Conservation (phyloP, 2,329 filamentous ascomycete genomes). For the Cladosporium sp. region DNA sequence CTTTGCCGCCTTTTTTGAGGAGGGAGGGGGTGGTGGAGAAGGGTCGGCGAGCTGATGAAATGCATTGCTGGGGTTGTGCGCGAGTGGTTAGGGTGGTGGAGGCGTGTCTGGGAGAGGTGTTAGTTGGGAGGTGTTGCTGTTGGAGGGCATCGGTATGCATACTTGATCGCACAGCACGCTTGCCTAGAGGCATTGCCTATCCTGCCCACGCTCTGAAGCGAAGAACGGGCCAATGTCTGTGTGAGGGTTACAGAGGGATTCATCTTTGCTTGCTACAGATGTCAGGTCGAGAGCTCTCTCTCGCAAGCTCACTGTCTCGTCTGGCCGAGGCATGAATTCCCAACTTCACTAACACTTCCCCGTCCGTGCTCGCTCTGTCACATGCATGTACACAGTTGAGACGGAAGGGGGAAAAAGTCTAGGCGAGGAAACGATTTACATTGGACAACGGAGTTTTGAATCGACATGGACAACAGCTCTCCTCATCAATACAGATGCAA, state of each 20-base stretch:
- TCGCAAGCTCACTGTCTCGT: neutral
- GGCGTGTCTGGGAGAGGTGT: neutral
- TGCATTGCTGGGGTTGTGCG: neutral
- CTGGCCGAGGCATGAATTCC: constrained; percentile 1
- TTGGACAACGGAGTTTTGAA: too few species aligned
- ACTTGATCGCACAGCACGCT: constrained; percentile 3
- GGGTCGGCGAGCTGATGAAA: constrained; percentile 20
- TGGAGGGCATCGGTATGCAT: neutral
- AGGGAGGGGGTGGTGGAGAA: constrained; percentile 48
- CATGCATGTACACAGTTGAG: neutral
- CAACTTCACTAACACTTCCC: neutral
- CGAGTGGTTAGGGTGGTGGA: neutral
- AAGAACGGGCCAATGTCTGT: neutral
- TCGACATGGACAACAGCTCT: too few species aligned
- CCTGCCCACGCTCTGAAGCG: neutral
- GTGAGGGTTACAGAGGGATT: neutral
- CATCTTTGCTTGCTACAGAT: neutral
- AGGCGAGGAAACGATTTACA: neutral
- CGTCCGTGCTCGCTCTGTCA: neutral
- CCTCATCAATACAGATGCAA: too few species aligned
- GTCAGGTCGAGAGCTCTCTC: neutral
- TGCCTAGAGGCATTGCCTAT: neutral
- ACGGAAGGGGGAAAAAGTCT: neutral
- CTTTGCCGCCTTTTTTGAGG: constrained; percentile 57
- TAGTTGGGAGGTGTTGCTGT: neutral